Evolutionary conservation across 345 rosid species (phyloP).

Genomic region (Sisymbrium altissimum): DNA sequence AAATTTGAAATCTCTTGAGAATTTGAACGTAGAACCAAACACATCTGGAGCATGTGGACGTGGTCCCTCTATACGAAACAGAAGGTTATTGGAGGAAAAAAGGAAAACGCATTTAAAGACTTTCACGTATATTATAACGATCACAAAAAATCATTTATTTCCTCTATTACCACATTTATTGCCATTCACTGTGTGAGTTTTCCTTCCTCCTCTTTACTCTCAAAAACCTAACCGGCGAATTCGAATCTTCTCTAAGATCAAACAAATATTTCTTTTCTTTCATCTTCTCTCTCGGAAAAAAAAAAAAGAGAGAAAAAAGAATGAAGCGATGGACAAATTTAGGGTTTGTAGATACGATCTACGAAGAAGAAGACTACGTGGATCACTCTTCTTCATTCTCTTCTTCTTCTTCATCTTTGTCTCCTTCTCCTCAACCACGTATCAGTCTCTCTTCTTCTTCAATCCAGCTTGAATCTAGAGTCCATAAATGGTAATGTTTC

Average conservation of each 20-base stretch:
- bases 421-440: conserved; percentile 29
- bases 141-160: conserved; percentile 31
- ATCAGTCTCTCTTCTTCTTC: conserved; percentile 30
- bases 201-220: conserved; percentile 15
- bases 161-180: conserved; percentile 31
- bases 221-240: conserved; percentile 30
- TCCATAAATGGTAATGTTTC: conserved; percentile 51
- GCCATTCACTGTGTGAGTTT: conserved; percentile 1
- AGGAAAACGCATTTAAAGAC: conserved; percentile 35
- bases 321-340: conserved; percentile 58
- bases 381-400: conserved; percentile 37
- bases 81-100: conserved; percentile 24
- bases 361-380: conserved; percentile 65
- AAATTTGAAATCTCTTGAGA: conserved; percentile 12
- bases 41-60: conserved; percentile 18
- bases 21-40: conserved; percentile 21
- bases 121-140: conserved; percentile 35
- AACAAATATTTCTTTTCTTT: neutral
- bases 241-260: conserved; percentile 20
- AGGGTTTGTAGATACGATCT: conserved; percentile 73
- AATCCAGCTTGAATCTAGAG: conserved; percentile 49
- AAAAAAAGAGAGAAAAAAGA: neutral
- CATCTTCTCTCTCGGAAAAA: neutral
- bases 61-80: conserved; percentile 28
- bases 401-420: conserved; percentile 31